phyloP scores from a whole-genome alignment of 2,329 filamentous ascomycete genomes.

The Stemphylium vesicarium region DNA sequence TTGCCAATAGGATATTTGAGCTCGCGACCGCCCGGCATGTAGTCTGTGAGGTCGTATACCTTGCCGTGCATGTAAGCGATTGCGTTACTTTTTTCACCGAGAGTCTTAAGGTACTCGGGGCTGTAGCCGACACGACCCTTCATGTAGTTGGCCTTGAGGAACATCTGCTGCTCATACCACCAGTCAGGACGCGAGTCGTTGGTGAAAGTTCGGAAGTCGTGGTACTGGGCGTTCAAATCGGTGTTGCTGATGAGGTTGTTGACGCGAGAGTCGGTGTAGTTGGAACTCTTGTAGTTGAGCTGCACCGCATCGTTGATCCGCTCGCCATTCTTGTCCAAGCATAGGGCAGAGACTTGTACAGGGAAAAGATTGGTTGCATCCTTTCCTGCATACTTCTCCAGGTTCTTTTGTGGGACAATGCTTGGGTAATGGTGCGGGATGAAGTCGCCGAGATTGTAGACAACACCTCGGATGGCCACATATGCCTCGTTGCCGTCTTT shows the following conservation, averaged over 20 bases:
- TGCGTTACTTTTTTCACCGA: slow-evolving; percentile 68
- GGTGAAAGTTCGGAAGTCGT: slow-evolving; percentile 87
- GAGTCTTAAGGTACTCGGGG: slow-evolving; percentile 73
- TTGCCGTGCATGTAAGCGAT: slow-evolving; percentile 80
- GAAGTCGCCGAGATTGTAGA: slow-evolving; percentile 81
- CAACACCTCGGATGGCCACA: slow-evolving; percentile 83
- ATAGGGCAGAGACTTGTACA: slow-evolving; percentile 90
- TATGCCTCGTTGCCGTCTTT: slow-evolving; percentile 70
- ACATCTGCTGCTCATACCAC: slow-evolving; percentile 88
- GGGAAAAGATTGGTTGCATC: slow-evolving; percentile 93
- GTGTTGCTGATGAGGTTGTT: slow-evolving; percentile 68
- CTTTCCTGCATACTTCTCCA: slow-evolving; percentile 82
- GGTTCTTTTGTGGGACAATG: slow-evolving; percentile 63
- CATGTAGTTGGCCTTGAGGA: slow-evolving; percentile 77
- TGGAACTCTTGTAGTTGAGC: slow-evolving; percentile 80
- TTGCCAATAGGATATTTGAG: slow-evolving; percentile 63
- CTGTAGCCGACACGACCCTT: slow-evolving; percentile 90
- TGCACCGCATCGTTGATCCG: slow-evolving; percentile 72
- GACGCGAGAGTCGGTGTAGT: slow-evolving; percentile 66
- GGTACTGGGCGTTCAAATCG: slow-evolving; percentile 80
- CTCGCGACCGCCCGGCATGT: slow-evolving; percentile 75
- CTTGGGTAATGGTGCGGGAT: slow-evolving; percentile 79
- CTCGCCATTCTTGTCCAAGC: slow-evolving; percentile 74
- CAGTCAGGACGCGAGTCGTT: slow-evolving; percentile 87
- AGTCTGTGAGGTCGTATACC: slow-evolving; percentile 90